Percentiles rank a stretch among this genome's conserved stretches.
phyloP scores from a whole-genome alignment of 202 grass and related monocot genomes.

The Alloteropsis angusta region DNA sequence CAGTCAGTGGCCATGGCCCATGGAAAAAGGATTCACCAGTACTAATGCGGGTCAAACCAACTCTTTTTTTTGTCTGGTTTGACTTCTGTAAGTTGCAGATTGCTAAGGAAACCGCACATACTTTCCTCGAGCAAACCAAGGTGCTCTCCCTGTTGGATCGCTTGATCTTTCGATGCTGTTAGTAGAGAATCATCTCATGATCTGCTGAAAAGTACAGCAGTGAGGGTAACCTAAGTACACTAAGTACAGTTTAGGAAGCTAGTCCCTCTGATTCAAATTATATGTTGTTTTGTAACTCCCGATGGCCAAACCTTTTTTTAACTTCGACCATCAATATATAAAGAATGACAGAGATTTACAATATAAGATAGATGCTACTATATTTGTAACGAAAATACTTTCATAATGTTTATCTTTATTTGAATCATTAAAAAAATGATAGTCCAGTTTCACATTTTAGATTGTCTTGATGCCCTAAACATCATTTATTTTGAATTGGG shows the following conservation, averaged over 20 bases:
- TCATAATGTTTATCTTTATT: neutral
- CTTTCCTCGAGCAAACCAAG: conserved; percentile 16
- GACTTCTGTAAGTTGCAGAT: conserved; percentile 32
- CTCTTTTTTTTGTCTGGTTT: conserved; percentile 19
- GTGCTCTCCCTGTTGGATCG: neutral
- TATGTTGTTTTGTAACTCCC: neutral
- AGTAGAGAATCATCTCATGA: conserved; percentile 8
- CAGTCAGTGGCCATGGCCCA: no score
- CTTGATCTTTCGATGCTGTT: conserved; percentile 14
- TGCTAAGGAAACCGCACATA: conserved; percentile 2
- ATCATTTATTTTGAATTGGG: neutral
- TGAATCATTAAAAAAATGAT: neutral
- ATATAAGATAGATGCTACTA: neutral
- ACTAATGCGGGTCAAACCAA: neutral
- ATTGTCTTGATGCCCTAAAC: neutral
- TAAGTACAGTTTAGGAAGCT: conserved; percentile 3
- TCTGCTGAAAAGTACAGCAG: conserved; percentile 12
- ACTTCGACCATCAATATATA: neutral
- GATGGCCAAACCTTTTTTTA: neutral
- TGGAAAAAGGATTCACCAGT: conserved; percentile 25
- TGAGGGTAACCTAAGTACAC: neutral
- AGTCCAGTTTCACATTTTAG: neutral
- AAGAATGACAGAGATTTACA: neutral
- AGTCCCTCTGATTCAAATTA: neutral
- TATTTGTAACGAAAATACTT: neutral